These are phyloP conservation scores for Carex myosuroides DNA, from an alignment of 176 grass and related monocot genomes.

Conservation along the genomic window DNA sequence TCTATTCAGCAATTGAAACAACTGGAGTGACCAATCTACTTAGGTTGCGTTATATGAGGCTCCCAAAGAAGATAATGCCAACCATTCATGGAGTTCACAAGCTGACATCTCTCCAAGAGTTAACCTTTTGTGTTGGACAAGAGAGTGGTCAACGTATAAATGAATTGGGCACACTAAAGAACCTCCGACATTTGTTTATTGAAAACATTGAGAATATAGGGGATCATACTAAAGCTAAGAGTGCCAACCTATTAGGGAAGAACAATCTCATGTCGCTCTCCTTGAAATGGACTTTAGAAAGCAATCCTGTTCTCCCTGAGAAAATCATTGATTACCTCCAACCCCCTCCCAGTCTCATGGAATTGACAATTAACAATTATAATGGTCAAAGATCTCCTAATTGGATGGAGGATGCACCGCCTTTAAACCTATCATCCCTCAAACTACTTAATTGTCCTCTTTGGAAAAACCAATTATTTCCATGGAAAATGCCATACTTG, in stretches of 20 bases:
- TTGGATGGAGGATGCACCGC: constrained; percentile 26
- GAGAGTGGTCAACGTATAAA: no score
- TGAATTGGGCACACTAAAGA: no score
- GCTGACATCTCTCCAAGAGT: constrained; percentile 23
- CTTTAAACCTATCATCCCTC: not conserved
- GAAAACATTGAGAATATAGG: no score
- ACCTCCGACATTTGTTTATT: no score
- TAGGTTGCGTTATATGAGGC: not conserved
- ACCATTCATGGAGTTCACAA: constrained; percentile 16
- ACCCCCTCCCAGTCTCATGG: not conserved
- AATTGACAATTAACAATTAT: constrained; percentile 31
- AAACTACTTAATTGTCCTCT: not conserved
- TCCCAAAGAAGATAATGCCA: not conserved
- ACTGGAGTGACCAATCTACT: not conserved
- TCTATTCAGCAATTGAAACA: not conserved
- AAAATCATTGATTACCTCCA: no score
- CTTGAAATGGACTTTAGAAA: no score
- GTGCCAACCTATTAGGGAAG: no score
- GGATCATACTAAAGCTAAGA: no score
- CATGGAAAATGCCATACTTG: constrained; percentile 13
- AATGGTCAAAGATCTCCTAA: constrained; percentile 19
- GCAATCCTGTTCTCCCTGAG: no score
- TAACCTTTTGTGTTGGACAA: not conserved
- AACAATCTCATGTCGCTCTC: no score
- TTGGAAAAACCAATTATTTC: no score